phyloP scores from a whole-genome alignment of 352 stramenopile species.

The Pythium grandisporangium region DNA sequence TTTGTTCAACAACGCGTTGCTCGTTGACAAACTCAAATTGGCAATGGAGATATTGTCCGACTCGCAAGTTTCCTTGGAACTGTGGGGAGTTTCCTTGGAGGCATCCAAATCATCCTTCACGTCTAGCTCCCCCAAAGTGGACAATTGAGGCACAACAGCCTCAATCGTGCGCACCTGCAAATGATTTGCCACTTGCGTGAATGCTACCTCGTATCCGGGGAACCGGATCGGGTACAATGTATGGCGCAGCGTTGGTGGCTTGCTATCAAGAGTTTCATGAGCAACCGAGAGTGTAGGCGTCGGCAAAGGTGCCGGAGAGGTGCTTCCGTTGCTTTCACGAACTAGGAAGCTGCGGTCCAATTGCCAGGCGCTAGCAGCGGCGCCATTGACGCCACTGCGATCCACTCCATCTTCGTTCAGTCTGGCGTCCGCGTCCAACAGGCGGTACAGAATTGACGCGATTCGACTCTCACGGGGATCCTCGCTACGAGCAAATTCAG shows the following conservation, averaged over 20 bases:
- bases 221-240: constrained; percentile 27
- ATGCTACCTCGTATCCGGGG: constrained; percentile 33
- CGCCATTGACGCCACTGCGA: neutral
- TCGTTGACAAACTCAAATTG: no score
- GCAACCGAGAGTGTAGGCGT: constrained; percentile 19
- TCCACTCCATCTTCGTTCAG: no score
- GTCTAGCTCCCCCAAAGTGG: no score
- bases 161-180: constrained; percentile 55
- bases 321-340: constrained; percentile 15
- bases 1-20: no score
- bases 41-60: no score
- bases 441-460: constrained; percentile 40
- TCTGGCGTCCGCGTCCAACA: constrained; percentile 56
- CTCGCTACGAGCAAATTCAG: constrained; percentile 40
- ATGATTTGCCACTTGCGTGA: constrained; percentile 36
- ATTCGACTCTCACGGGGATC: constrained; percentile 44
- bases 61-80: no score
- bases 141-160: no score
- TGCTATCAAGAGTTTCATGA: constrained; percentile 13
- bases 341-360: constrained; percentile 46
- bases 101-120: no score
- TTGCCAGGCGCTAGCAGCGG: constrained; percentile 23
- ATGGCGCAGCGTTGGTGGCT: constrained; percentile 17
- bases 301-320: constrained; percentile 13
- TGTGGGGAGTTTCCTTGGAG: no score